Percentiles rank a stretch among this genome's conserved stretches.
These are phyloP conservation scores for Coniella lustricola DNA, from an alignment of 2,329 filamentous ascomycete species.

Conservation along the genomic window DNA sequence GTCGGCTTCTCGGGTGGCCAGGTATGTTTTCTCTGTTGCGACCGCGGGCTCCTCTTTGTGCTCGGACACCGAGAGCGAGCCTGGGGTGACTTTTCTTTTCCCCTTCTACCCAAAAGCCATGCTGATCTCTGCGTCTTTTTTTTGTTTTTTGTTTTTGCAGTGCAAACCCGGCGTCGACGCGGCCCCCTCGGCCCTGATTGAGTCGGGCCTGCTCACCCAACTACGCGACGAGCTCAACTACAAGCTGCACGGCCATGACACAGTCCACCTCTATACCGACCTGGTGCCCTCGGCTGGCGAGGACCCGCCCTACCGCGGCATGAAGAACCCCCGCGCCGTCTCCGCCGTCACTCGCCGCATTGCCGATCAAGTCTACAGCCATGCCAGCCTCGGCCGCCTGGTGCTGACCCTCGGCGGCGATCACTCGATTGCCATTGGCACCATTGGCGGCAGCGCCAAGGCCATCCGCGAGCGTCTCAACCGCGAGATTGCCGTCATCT, in stretches of 20 bases:
- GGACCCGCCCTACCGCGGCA: constrained; percentile 78
- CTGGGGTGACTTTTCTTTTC: background rate
- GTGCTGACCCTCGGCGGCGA: constrained; percentile 92
- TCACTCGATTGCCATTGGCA: constrained; percentile 94
- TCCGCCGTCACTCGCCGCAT: constrained; percentile 78
- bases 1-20: constrained; percentile 96
- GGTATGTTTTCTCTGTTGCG: constrained; percentile 47
- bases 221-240: constrained; percentile 82
- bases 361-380: constrained; percentile 76
- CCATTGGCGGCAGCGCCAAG: constrained; percentile 78
- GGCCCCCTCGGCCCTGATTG: constrained; percentile 80
- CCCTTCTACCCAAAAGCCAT: background rate
- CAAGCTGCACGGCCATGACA: constrained; percentile 74
- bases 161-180: constrained; percentile 88
- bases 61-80: background rate
- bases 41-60: no score
- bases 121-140: background rate
- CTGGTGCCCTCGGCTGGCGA: constrained; percentile 50
- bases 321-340: constrained; percentile 89
- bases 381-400: constrained; percentile 75
- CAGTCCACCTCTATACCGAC: constrained; percentile 75
- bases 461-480: constrained; percentile 76
- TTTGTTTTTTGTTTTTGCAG: constrained; percentile 35
- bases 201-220: constrained; percentile 77
- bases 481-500: constrained; percentile 87